A percentile compares a stretch with the other conserved stretches of the same genome.
Evolutionary conservation across 116 monocot species (phyloP).

Genomic region (Zostera marina): DNA sequence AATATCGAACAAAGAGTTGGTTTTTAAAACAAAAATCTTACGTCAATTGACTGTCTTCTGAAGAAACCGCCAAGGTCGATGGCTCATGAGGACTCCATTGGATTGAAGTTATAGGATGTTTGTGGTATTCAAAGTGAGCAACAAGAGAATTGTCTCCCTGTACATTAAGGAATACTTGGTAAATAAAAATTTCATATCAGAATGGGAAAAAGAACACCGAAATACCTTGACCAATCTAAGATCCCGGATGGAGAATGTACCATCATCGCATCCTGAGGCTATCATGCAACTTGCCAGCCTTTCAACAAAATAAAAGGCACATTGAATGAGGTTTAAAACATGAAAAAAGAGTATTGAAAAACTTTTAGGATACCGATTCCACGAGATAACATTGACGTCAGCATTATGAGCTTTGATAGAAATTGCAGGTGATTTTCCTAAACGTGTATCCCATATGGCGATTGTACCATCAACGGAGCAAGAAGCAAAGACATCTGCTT

Average conservation of each 20-base stretch:
- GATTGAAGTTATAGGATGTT: slow-evolving; percentile 86
- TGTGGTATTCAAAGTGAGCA: slow-evolving; percentile 93
- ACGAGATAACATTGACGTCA: slow-evolving; percentile 95
- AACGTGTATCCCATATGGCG: slow-evolving; percentile 73
- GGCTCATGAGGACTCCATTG: slow-evolving; percentile 96
- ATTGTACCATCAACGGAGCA: slow-evolving; percentile 80
- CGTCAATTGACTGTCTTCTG: slow-evolving; percentile 87
- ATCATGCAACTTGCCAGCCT: slow-evolving; percentile 90
- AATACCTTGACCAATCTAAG: slow-evolving; percentile 61
- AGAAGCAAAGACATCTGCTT: slow-evolving; percentile 91
- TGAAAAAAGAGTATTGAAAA: slow-evolving; percentile 1
- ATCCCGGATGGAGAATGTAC: slow-evolving; percentile 56
- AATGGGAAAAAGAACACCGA: background rate
- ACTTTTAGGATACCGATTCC: slow-evolving; percentile 47
- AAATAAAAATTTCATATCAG: background rate
- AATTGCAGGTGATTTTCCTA: slow-evolving; percentile 65
- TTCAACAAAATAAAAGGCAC: background rate
- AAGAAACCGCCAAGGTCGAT: slow-evolving; percentile 87
- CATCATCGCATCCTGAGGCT: slow-evolving; percentile 77
- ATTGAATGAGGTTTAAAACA: background rate
- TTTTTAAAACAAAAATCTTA: slow-evolving; percentile 22
- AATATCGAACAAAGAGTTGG: background rate
- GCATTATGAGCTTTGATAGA: slow-evolving; percentile 68
- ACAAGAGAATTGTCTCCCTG: slow-evolving; percentile 62
- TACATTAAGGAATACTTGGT: background rate